phyloP scores from a whole-genome alignment of 2,329 filamentous ascomycete species.

The Sordariomycetes sp. region DNA sequence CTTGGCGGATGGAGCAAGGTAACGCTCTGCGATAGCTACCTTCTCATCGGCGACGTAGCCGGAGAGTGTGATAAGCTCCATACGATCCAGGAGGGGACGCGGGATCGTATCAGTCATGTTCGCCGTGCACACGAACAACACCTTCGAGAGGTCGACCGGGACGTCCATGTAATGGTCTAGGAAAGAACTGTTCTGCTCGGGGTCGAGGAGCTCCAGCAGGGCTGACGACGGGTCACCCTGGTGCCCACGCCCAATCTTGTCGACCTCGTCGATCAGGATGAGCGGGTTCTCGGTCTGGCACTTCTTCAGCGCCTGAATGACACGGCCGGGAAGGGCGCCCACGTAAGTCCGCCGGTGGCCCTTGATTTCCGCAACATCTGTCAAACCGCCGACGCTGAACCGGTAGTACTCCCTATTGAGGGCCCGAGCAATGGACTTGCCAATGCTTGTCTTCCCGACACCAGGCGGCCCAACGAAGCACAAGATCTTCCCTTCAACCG shows the following conservation, averaged over 20 bases:
- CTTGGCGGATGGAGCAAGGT: conserved; percentile 88
- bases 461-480: conserved; percentile 96
- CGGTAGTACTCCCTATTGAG: conserved; percentile 95
- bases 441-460: conserved; percentile 97
- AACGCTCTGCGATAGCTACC: conserved; percentile 93
- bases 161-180: conserved; percentile 98
- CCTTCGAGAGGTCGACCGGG: conserved; percentile 92
- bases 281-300: conserved; percentile 97
- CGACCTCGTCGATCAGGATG: conserved; percentile 92
- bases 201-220: conserved; percentile 84
- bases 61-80: conserved; percentile 94
- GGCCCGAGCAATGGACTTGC: conserved; percentile 92
- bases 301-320: conserved; percentile 97
- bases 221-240: conserved; percentile 95
- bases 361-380: conserved; percentile 98
- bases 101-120: conserved; percentile 99
- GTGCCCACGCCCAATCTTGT: conserved; percentile 95
- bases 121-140: conserved; percentile 95
- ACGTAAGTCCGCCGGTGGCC: conserved; percentile 95
- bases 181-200: conserved; percentile 96
- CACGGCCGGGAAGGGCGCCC: conserved; percentile 85
- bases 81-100: conserved; percentile 82
- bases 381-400: conserved; percentile 93
- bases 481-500: conserved; percentile 95
- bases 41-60: conserved; percentile 98